Evolutionary conservation across 768 basidiomycete genomes (phyloP), one percentile per base, ranked within the genome.

Genomic region (Phanerochaete carnosa): DNA sequence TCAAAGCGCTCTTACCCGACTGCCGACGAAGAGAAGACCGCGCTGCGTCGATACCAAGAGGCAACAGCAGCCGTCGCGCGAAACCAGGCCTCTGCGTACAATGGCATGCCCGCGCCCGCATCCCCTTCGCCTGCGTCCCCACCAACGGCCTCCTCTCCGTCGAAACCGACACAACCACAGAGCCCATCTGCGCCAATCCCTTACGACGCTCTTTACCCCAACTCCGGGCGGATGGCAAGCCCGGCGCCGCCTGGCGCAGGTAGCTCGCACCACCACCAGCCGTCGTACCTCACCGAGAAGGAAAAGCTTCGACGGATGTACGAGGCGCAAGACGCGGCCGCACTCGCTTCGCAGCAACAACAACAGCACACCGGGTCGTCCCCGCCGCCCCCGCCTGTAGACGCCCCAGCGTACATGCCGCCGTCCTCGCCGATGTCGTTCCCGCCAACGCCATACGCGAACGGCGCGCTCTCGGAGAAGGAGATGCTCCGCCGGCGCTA

Each of bases 11-110:
- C 80, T 30, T 89, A 84, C 66, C 73, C 75, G 33, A 83, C 84
- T 22, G 90, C 90, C 0, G 87, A 85, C 62, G 81, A 89, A 68
- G 91, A 93, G 73, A 92, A 92, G 68, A 87, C 83, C 2, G 86
- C 86, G 25, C 68, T 92, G 58, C 78, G 70, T 64, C 76, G 85
- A 60, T 93, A 90, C 68, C 79, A 87, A 30, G 83, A 89, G 54
- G 90, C 90, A 0, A 89, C 84, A 69, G 76, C 76, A 50, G 90
- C 90, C 6, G 90, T 91, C 16, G 83, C 84, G 45, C 79, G 83
- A 22, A 82, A 78, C 3, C 87, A 89, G 59, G 59, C 62, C 47
- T 56, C 64, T 8, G 64, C 66, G 37, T 68, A 64, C 45, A 64
- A 62, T 33, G 51, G 49, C 13, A 22, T 32, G 9, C 30, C 58